A percentile compares a stretch with the other conserved stretches of the same genome.
phyloP scores from a whole-genome alignment of 208 protist genomes.

The Trichomonas tenax region DNA sequence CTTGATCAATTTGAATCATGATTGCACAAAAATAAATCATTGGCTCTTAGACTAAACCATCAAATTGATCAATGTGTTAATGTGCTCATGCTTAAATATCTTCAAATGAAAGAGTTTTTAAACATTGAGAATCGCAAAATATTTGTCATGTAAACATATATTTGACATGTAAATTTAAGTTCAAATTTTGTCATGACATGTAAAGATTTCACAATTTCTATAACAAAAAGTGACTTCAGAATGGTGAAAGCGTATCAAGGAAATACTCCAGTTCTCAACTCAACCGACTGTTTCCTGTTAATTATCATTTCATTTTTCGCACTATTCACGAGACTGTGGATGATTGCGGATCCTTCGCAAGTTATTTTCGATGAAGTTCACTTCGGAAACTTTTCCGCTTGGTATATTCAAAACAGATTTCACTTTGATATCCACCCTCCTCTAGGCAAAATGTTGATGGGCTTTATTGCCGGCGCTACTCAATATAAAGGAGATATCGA shows the following conservation, averaged over 20 bases:
- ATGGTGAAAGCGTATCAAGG: neutral
- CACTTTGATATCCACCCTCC: neutral
- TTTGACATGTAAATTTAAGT: neutral
- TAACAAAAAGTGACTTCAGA: neutral
- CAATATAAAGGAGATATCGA: slow-evolving; percentile 18
- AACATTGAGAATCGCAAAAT: too few species aligned
- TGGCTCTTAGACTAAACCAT: too few species aligned
- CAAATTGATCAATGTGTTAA: too few species aligned
- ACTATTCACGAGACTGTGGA: neutral
- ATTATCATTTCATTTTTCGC: neutral
- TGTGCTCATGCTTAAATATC: too few species aligned
- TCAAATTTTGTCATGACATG: neutral
- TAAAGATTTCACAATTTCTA: neutral
- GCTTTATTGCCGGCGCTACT: neutral
- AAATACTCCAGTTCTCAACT: neutral
- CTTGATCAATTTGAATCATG: too few species aligned
- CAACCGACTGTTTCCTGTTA: neutral
- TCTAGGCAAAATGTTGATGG: slow-evolving; percentile 1
- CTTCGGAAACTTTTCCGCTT: neutral
- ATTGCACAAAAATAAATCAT: too few species aligned
- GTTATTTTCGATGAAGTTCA: slow-evolving; percentile 14
- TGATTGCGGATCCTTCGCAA: neutral
- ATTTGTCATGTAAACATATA: neutral
- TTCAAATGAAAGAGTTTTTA: neutral
- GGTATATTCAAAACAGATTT: neutral